These are phyloP conservation scores for Solanum ahanhuiri DNA, from an alignment of 257 asterid species.

Conservation along the genomic window DNA sequence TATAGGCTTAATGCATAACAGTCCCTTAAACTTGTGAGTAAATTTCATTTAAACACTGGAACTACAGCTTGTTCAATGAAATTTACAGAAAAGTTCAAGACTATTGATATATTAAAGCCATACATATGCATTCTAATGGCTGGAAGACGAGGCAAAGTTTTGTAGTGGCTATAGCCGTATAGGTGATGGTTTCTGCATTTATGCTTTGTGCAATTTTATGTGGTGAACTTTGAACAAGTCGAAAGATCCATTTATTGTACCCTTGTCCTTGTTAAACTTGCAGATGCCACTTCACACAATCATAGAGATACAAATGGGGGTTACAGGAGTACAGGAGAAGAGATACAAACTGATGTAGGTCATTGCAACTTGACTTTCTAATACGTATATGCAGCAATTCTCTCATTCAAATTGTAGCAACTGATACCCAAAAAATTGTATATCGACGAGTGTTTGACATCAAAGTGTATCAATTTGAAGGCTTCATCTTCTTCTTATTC, in stretches of 20 bases:
- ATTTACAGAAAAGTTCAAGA: not conserved
- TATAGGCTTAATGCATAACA: not conserved
- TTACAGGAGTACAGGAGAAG: conserved; percentile 91
- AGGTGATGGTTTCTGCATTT: not conserved
- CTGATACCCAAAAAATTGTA: not conserved
- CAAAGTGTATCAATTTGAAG: not conserved
- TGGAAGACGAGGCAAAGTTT: not conserved
- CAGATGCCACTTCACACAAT: conserved; percentile 97
- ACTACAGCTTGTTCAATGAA: not conserved
- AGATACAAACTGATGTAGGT: conserved; percentile 80
- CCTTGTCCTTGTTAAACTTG: conserved; percentile 1
- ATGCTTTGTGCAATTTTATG: not conserved
- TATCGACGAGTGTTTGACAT: not conserved
- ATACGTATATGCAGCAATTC: not conserved
- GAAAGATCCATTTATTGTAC: not conserved
- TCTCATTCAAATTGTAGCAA: not conserved
- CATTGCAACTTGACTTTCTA: not conserved
- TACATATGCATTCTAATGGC: not conserved
- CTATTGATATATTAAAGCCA: not conserved
- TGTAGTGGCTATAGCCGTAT: not conserved
- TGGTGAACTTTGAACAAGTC: not conserved
- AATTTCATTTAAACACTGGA: not conserved
- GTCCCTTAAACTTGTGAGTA: not conserved
- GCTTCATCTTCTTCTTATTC: not conserved
- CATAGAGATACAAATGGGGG: conserved; percentile 99